Percentiles rank a stretch among this genome's conserved stretches.
These are phyloP conservation scores for Cladosporium sp. DNA, from an alignment of 2,329 filamentous ascomycete species.

Conservation along the genomic window DNA sequence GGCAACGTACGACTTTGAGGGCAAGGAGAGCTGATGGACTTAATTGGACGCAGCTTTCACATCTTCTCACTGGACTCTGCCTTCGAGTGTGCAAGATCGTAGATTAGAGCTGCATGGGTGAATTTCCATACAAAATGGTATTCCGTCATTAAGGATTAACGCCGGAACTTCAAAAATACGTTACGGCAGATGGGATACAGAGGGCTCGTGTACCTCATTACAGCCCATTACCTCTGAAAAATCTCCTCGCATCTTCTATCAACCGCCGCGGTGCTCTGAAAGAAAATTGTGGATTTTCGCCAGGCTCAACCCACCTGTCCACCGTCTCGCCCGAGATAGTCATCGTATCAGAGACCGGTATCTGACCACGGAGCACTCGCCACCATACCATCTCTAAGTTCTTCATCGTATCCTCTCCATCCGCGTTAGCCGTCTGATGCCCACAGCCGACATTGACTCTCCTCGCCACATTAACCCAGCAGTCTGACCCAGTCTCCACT, in stretches of 20 bases:
- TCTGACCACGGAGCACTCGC: slow-evolving; percentile 36
- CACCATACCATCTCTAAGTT: slow-evolving; percentile 38
- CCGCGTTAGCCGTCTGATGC: slow-evolving; percentile 40
- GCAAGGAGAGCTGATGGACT: slow-evolving; percentile 8
- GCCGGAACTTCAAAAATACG: neutral
- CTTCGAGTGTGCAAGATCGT: too few relatives aligned
- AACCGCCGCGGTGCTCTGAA: slow-evolving; percentile 40
- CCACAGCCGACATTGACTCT: slow-evolving; percentile 37
- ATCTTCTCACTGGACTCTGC: too few relatives aligned
- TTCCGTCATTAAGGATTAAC: neutral
- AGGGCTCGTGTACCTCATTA: neutral
- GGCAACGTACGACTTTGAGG: neutral
- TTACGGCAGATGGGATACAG: neutral
- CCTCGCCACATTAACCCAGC: slow-evolving; percentile 27
- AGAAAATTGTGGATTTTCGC: slow-evolving; percentile 35
- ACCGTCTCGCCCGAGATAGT: slow-evolving; percentile 36
- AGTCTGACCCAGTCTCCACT: slow-evolving; percentile 23
- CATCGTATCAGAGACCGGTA: slow-evolving; percentile 36
- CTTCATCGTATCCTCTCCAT: slow-evolving; percentile 41
- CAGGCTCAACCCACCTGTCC: slow-evolving; percentile 40
- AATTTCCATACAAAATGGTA: neutral
- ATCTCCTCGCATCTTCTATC: slow-evolving; percentile 33
- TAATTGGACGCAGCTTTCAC: too few relatives aligned
- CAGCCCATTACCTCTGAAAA: slow-evolving; percentile 22
- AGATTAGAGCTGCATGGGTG: neutral